phyloP scores from a whole-genome alignment of 2,329 filamentous ascomycete species.

The Colletotrichum chlorophyti region DNA sequence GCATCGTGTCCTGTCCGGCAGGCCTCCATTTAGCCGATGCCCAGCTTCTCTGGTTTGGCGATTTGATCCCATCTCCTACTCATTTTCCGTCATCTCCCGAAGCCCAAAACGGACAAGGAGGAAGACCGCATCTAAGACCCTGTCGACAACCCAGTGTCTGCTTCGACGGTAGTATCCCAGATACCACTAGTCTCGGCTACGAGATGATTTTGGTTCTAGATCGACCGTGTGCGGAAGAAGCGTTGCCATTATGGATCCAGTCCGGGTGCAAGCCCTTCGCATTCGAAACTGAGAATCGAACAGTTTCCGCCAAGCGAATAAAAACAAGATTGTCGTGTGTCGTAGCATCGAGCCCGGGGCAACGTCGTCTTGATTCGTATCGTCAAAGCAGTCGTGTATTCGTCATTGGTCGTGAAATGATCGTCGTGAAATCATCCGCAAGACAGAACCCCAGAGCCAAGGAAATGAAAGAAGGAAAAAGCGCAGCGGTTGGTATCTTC shows the following conservation, averaged over 20 bases:
- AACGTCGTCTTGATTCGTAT: slow-evolving; percentile 36
- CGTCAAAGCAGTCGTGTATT: slow-evolving; percentile 41
- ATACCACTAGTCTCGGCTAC: slow-evolving; percentile 44
- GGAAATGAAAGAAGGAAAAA: slow-evolving; percentile 47
- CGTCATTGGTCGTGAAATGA: slow-evolving; percentile 47
- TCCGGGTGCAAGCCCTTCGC: slow-evolving; percentile 31
- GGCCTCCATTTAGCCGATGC: slow-evolving; percentile 30
- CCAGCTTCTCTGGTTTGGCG: slow-evolving; percentile 39
- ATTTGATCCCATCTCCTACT: slow-evolving; percentile 35
- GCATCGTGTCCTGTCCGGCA: slow-evolving; percentile 41
- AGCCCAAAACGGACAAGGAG: slow-evolving; percentile 1
- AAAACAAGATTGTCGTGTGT: slow-evolving; percentile 25
- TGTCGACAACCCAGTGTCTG: slow-evolving; percentile 55
- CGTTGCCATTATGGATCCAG: slow-evolving; percentile 37
- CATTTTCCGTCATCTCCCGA: slow-evolving; percentile 33
- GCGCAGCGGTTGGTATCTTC: slow-evolving; percentile 37
- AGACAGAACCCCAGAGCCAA: slow-evolving; percentile 48
- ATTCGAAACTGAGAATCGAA: slow-evolving; percentile 31
- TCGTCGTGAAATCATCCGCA: slow-evolving; percentile 55
- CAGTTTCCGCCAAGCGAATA: slow-evolving; percentile 28
- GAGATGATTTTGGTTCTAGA: slow-evolving; percentile 40
- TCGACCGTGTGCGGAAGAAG: slow-evolving; percentile 35
- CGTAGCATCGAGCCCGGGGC: slow-evolving; percentile 41
- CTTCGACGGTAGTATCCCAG: slow-evolving; percentile 45
- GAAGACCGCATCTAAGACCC: slow-evolving; percentile 37